These are phyloP conservation scores for Tetrahymena malaccensis DNA, from an alignment of 73 alveolate genomes.

Conservation along the genomic window DNA sequence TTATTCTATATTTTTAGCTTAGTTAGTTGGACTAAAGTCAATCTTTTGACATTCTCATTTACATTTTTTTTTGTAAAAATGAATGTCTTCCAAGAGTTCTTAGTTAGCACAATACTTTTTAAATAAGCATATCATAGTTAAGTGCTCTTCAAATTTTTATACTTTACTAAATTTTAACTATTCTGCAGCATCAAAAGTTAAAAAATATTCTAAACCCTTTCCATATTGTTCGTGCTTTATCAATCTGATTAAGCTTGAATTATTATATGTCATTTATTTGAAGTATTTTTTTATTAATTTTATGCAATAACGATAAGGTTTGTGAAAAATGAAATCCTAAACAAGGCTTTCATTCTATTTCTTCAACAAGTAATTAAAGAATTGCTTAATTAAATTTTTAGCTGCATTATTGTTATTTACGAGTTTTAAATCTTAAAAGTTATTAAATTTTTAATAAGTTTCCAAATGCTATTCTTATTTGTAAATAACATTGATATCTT, in stretches of 20 bases:
- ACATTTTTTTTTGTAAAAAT: background rate
- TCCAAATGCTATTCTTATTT: too few species aligned
- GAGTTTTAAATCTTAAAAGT: background rate
- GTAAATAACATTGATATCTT: too few species aligned
- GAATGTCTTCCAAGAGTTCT: background rate
- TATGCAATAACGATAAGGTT: background rate
- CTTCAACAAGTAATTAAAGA: background rate
- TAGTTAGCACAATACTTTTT: background rate
- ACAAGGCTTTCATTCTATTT: background rate
- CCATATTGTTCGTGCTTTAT: background rate
- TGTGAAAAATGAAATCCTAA: background rate
- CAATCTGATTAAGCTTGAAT: background rate
- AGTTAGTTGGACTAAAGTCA: too few species aligned
- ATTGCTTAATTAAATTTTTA: background rate
- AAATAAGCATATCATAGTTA: background rate
- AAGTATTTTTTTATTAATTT: background rate
- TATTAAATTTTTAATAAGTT: too few species aligned
- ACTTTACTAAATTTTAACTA: background rate
- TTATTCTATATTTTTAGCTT: too few species aligned
- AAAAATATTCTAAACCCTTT: background rate
- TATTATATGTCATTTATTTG: background rate
- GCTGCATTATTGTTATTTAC: background rate
- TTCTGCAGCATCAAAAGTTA: background rate
- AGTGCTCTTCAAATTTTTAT: background rate
- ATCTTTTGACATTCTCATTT: too few species aligned